Evolutionary conservation across 208 protist genomes (phyloP).

Genomic region (Acanthamoeba royreba): DNA sequence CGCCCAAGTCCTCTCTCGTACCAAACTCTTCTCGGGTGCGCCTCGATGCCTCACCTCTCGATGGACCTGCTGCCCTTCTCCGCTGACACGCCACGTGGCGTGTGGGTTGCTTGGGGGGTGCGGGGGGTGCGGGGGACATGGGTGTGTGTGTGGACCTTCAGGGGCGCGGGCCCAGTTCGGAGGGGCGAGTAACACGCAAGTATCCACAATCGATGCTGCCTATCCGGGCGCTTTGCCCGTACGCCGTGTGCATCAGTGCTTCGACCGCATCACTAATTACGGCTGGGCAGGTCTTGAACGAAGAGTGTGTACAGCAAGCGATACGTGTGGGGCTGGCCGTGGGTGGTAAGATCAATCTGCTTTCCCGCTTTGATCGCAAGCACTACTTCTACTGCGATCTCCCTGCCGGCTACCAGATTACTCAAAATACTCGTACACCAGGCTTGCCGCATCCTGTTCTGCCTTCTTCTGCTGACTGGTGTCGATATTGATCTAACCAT

Average conservation of each 20-base stretch:
- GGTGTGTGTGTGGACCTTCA: not conserved
- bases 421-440: conserved; percentile 63
- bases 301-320: conserved; percentile 64
- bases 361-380: conserved; percentile 77
- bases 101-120: not conserved
- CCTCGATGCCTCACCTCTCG: not conserved
- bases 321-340: conserved; percentile 68
- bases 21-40: conserved; percentile 55
- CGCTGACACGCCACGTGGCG: not conserved
- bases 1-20: conserved; percentile 69
- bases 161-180: conserved; percentile 18
- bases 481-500: no score
- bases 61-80: not conserved
- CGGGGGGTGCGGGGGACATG: no score
- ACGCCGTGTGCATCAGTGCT: not conserved
- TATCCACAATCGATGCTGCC: conserved; percentile 68
- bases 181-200: conserved; percentile 64
- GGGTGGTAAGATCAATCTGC: conserved; percentile 34
- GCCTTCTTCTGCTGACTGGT: not conserved
- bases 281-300: conserved; percentile 47
- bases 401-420: conserved; percentile 80
- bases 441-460: not conserved
- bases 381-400: conserved; percentile 83
- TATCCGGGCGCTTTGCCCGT: conserved; percentile 70
- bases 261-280: conserved; percentile 5